Base-by-base conservation (phyloP, 2,329 filamentous ascomycete genomes). In the Diaporthe caulivora region DNA sequence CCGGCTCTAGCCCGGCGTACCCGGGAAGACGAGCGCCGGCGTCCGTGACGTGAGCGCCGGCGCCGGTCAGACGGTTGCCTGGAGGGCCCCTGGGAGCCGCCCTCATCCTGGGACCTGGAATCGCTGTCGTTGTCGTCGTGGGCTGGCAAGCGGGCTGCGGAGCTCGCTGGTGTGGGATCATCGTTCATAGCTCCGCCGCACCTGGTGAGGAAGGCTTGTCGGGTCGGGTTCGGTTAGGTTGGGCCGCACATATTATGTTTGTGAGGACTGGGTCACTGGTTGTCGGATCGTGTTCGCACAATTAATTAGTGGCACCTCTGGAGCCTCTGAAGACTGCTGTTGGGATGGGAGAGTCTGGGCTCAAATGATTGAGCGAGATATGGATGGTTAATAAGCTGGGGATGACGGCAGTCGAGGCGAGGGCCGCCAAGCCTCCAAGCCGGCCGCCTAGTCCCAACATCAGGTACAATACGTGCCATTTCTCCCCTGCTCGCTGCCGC, bases 131-230 rank as follows among this genome's bases (percentile, higher is more conserved):
- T 69, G 40, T 76, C 70, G 54, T 65, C 71, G 47, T 76, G 68
- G 37, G 64, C 15, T 72, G 75, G 77, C 74, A 77, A 78, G 76
- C 77, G 77, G 80, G 82, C 81, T 80, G 82, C 81, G 80, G 80
- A 81, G 82, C 81, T 83, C 81, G 83, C 80, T 80, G 80, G 81
- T 67, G 60, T 68, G 81, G 82, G 78, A 84, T 82, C 84, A 85
- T 85, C 77, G 83, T 82, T 85, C 83, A 85, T 85, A 82, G 83
- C 83, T 85, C 82, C 78, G 78, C 81, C 80, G 81, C 81, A 83
- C 80, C 81, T 79, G 80, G 80, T 78, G 77, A 78, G 78, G 79
- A 76, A 78, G 78, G 77, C 78, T 74, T 71, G 74, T 75, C 72
- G 57, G 40, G 44, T 49, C 49, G 64, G 55, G 40, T 70, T 31